phyloP scores from a whole-genome alignment of 306 rosid species.

The Carpinus fangiana region DNA sequence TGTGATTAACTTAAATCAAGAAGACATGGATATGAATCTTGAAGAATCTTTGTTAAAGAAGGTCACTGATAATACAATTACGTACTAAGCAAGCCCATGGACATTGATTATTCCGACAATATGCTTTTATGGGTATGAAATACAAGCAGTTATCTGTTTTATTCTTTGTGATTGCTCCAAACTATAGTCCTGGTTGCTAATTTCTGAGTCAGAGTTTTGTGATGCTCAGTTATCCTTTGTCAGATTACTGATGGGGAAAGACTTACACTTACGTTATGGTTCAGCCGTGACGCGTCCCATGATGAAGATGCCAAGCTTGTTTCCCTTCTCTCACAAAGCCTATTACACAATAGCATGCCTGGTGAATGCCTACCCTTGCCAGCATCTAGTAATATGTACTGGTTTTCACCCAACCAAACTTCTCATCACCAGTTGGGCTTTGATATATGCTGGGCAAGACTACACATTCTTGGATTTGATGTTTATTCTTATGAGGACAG shows the following conservation, averaged over 20 bases:
- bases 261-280: slow-evolving; percentile 87
- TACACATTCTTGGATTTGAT: slow-evolving; percentile 68
- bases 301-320: slow-evolving; percentile 85
- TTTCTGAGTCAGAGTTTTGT: slow-evolving; percentile 20
- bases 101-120: not conserved
- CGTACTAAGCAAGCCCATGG: not conserved
- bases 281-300: slow-evolving; percentile 77
- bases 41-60: not conserved
- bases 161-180: too few relatives aligned
- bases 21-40: not conserved
- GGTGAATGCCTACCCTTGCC: slow-evolving; percentile 61
- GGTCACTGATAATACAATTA: not conserved
- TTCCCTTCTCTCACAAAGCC: slow-evolving; percentile 61
- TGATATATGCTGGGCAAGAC: slow-evolving; percentile 85
- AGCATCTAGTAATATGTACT: slow-evolving; percentile 85
- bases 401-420: slow-evolving; percentile 65
- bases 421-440: slow-evolving; percentile 51
- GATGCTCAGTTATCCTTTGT: slow-evolving; percentile 34
- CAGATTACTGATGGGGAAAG: slow-evolving; percentile 91
- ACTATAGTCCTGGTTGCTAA: not conserved
- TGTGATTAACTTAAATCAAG: too few relatives aligned
- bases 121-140: not conserved
- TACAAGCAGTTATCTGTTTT: not conserved
- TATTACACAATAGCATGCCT: slow-evolving; percentile 35
- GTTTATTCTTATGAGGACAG: slow-evolving; percentile 45